A percentile compares a stretch with the other conserved stretches of the same genome.
Conservation (phyloP, 2,329 filamentous ascomycete genomes). For the Pseudovirgaria hyperparasitica region DNA sequence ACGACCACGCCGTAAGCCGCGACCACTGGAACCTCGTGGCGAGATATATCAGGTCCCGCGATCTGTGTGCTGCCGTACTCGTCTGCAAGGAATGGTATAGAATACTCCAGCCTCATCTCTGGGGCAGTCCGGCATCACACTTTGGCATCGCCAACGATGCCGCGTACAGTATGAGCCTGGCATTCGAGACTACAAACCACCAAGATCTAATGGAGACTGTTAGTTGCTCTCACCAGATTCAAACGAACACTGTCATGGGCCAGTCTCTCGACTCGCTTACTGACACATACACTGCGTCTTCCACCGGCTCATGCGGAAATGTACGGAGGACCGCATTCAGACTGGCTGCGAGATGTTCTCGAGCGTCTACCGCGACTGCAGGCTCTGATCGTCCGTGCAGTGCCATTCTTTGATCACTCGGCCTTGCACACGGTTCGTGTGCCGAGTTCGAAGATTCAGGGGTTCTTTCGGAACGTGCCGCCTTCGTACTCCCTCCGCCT, state of each 20-base stretch:
- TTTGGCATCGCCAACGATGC: conserved; percentile 48
- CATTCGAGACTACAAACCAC: neutral
- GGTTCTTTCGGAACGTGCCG: conserved; percentile 12
- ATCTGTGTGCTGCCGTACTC: conserved; percentile 42
- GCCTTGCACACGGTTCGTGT: conserved; percentile 38
- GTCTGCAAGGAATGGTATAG: conserved; percentile 45
- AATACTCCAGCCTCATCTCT: conserved; percentile 46
- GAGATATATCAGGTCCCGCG: conserved; percentile 41
- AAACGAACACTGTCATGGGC: conserved; percentile 43
- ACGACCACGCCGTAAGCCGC: conserved; percentile 41
- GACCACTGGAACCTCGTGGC: conserved; percentile 45
- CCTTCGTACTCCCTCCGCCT: conserved; percentile 38
- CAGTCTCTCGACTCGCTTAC: conserved; percentile 36
- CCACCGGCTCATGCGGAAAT: conserved; percentile 48
- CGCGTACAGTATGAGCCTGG: conserved; percentile 35
- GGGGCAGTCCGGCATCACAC: conserved; percentile 50
- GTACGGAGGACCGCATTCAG: conserved; percentile 44
- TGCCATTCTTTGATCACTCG: conserved; percentile 51
- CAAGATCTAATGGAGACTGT: conserved; percentile 4
- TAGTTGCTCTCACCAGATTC: conserved; percentile 47
- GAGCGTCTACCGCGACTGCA: conserved; percentile 46
- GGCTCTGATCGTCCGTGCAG: conserved; percentile 43
- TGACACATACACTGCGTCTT: conserved; percentile 50
- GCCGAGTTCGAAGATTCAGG: conserved; percentile 14
- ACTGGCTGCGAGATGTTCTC: conserved; percentile 47